A percentile compares a stretch with the other conserved stretches of the same genome.
phyloP scores from a whole-genome alignment of 2,329 filamentous ascomycete species.

The Ceratocystis cacaofunesta region DNA sequence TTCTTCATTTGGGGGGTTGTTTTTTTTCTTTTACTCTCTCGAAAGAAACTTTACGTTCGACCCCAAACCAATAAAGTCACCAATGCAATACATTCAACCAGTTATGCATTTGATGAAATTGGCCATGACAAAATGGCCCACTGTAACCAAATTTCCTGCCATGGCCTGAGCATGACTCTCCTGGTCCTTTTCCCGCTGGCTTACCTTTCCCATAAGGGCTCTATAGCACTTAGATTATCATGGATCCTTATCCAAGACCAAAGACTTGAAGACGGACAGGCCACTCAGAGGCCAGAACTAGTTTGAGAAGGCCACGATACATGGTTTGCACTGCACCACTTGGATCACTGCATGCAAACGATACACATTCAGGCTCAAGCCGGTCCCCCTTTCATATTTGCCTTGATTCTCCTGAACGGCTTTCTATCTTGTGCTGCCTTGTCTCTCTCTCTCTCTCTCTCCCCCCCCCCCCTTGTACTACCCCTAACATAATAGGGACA shows the following conservation, averaged over 20 bases:
- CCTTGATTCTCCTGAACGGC: neutral
- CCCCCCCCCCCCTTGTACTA: neutral
- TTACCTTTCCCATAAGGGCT: neutral
- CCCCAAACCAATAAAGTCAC: neutral
- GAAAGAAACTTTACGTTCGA: neutral
- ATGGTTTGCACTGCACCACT: neutral
- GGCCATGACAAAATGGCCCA: slow-evolving; percentile 5
- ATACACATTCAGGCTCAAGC: neutral
- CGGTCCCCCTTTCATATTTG: neutral
- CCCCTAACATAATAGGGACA: neutral
- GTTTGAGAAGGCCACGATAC: neutral
- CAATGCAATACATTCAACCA: neutral
- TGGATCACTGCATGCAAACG: neutral
- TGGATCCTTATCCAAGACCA: too few relatives aligned
- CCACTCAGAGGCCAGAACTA: neutral
- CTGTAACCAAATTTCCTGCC: neutral
- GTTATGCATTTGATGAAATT: slow-evolving; percentile 2
- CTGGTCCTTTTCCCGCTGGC: neutral
- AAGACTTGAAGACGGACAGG: neutral
- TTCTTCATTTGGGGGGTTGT: neutral
- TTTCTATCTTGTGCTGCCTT: neutral
- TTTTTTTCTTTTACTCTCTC: neutral
- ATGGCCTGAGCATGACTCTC: neutral
- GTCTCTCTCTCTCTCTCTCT: neutral
- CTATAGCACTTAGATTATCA: neutral